A percentile compares a stretch with the other conserved stretches of the same genome.
phyloP scores from a whole-genome alignment of 164 flowering plant species.

The Echeveria elegans region DNA sequence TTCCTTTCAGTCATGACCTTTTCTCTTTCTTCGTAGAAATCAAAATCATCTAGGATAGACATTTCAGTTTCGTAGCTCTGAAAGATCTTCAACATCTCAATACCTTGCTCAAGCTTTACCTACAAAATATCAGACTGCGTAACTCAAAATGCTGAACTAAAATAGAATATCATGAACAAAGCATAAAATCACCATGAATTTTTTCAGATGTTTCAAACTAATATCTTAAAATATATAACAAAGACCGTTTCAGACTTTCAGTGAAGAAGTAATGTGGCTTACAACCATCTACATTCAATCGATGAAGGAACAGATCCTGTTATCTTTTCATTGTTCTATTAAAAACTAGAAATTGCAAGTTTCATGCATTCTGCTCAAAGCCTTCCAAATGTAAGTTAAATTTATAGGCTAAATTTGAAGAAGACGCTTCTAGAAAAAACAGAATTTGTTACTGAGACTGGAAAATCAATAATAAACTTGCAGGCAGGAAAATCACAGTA shows the following conservation, averaged over 20 bases:
- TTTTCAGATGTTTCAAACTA: not conserved
- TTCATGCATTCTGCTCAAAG: not conserved
- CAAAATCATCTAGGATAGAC: constrained; percentile 72
- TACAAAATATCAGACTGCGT: constrained; percentile 16
- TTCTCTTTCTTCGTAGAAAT: constrained; percentile 61
- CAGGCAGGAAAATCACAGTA: no score
- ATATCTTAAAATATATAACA: not conserved
- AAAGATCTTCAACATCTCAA: constrained; percentile 64
- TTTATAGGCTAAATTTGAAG: no score
- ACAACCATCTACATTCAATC: no score
- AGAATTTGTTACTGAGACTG: not conserved
- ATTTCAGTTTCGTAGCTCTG: constrained; percentile 45
- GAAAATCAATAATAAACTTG: not conserved
- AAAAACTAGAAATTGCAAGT: not conserved
- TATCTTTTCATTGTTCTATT: no score
- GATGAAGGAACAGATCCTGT: no score
- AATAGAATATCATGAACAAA: not conserved
- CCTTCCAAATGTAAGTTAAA: no score
- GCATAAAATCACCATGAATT: not conserved
- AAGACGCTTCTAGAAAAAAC: no score
- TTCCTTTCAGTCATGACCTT: constrained; percentile 62
- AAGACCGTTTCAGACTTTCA: no score
- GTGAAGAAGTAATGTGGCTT: no score
- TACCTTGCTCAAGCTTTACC: constrained; percentile 74
- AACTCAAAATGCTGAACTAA: not conserved